These are phyloP conservation scores for Colletotrichum somersetense DNA, from an alignment of 2,329 filamentous ascomycete species.

Conservation along the genomic window DNA sequence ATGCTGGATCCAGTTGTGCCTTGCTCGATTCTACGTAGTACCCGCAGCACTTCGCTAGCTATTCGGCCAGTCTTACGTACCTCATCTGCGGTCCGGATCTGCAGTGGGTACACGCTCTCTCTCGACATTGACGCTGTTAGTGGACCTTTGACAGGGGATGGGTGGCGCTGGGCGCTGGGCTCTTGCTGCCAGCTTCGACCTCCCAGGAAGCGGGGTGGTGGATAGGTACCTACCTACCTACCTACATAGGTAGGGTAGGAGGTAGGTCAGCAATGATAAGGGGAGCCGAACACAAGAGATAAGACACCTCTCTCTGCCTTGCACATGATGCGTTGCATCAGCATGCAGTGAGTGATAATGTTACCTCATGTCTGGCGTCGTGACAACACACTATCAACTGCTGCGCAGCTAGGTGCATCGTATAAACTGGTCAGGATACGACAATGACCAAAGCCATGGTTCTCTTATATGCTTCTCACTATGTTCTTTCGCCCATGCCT, in stretches of 20 bases:
- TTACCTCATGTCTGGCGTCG: neutral
- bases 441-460: neutral
- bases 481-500: neutral
- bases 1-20: neutral
- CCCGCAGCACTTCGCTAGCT: conserved; percentile 9
- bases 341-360: neutral
- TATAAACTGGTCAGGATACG: neutral
- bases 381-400: neutral
- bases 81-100: conserved; percentile 26
- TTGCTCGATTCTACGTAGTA: conserved; percentile 11
- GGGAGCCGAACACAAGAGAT: neutral
- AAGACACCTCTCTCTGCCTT: conserved; percentile 12
- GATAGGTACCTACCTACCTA: neutral
- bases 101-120: conserved; percentile 23
- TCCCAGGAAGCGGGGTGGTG: neutral
- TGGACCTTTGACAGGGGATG: conserved; percentile 6
- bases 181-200: conserved; percentile 2
- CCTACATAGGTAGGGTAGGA: too few species aligned
- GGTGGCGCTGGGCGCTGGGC: neutral
- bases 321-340: neutral
- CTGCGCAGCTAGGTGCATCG: neutral
- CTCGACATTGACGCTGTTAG: conserved; percentile 25
- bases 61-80: conserved; percentile 16
- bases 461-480: neutral
- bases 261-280: conserved; percentile 5